A percentile compares a stretch with the other conserved stretches of the same genome.
These are phyloP conservation scores for Stagonosporopsis rhizophila DNA, from an alignment of 2,329 filamentous ascomycete genomes.

Conservation along the genomic window DNA sequence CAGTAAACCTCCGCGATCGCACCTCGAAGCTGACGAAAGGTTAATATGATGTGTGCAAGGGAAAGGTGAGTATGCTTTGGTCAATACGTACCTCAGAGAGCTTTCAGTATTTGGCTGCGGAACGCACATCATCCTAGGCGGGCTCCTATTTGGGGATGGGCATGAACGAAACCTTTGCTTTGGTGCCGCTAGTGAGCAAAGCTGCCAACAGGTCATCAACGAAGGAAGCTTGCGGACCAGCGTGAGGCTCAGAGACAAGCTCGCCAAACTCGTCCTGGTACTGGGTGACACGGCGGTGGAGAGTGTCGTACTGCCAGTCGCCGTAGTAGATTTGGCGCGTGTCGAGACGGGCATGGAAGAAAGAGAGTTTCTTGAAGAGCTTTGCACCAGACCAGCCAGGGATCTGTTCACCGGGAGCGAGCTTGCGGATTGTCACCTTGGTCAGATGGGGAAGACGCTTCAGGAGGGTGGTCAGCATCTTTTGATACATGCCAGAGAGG, in stretches of 20 bases:
- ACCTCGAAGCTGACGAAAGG: not conserved
- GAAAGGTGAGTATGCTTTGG: no score
- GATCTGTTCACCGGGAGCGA: constrained; percentile 27
- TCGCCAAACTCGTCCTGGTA: constrained; percentile 29
- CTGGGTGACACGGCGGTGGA: constrained; percentile 19
- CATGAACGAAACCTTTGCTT: not conserved
- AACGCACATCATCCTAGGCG: not conserved
- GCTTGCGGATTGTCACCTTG: constrained; percentile 20
- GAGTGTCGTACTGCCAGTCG: constrained; percentile 29
- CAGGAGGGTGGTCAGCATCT: constrained; percentile 18
- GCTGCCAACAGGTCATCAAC: constrained; percentile 25
- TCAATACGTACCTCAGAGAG: not conserved
- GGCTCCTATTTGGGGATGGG: not conserved
- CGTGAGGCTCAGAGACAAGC: constrained; percentile 7
- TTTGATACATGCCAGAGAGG: constrained; percentile 21
- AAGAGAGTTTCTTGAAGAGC: constrained; percentile 22
- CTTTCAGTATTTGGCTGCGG: not conserved
- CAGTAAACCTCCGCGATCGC: not conserved
- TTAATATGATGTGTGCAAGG: not conserved
- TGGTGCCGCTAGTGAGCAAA: not conserved
- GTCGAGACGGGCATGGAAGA: constrained; percentile 15
- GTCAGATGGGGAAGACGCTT: constrained; percentile 14
- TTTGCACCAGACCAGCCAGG: constrained; percentile 18
- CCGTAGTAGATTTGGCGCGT: constrained; percentile 26
- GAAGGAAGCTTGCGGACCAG: constrained; percentile 25